Conservation (phyloP, 441 rosid genomes). For the Aquilaria agallochum region DNA sequence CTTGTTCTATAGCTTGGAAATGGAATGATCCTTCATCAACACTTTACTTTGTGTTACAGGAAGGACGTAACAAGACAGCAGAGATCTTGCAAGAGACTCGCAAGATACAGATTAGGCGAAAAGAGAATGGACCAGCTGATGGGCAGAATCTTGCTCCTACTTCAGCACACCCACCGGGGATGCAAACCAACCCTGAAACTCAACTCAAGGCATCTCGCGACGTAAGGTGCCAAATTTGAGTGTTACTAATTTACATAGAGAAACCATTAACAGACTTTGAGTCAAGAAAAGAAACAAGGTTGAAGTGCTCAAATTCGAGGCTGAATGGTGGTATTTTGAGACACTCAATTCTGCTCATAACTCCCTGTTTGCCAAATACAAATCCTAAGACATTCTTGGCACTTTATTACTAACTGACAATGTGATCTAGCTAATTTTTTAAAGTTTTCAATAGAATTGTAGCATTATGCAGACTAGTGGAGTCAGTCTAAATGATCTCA, state of each 20-base stretch:
- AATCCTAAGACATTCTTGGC: too few relatives aligned
- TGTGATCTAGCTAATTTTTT: neutral
- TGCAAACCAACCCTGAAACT: constrained; percentile 57
- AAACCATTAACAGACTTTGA: constrained; percentile 9
- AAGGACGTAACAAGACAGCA: constrained; percentile 78
- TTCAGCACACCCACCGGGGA: constrained; percentile 27
- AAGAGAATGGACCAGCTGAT: constrained; percentile 34
- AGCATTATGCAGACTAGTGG: neutral
- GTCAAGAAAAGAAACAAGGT: constrained; percentile 6
- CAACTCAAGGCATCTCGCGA: constrained; percentile 99
- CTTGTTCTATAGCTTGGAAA: too few relatives aligned
- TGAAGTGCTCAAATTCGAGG: constrained; percentile 1
- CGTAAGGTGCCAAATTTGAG: constrained; percentile 76
- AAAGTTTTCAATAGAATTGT: neutral
- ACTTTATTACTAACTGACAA: too few relatives aligned
- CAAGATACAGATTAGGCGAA: constrained; percentile 59
- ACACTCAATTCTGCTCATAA: too few relatives aligned
- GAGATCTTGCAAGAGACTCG: constrained; percentile 71
- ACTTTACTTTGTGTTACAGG: constrained; percentile 35
- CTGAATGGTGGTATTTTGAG: neutral
- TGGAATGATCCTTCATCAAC: neutral
- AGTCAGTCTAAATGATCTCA: constrained; percentile 1
- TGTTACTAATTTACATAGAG: constrained; percentile 27
- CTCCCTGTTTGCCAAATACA: too few relatives aligned
- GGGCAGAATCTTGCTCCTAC: constrained; percentile 32